Evolutionary conservation across 495 filamentous ascomycete species (phyloP).

Genomic region (Neurospora sp.): DNA sequence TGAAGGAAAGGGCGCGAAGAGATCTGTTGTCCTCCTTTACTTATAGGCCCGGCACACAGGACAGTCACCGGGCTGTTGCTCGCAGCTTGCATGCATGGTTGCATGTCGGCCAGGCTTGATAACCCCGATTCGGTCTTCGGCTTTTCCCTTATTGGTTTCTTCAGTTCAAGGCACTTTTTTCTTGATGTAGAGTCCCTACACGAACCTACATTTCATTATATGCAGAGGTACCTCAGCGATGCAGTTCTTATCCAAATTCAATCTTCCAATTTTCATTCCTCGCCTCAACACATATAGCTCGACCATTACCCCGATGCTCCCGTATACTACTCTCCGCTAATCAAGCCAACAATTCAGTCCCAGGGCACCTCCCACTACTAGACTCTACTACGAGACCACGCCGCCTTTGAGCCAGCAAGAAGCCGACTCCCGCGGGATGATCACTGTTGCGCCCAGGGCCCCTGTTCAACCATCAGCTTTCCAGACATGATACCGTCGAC

Average conservation of each 20-base stretch:
- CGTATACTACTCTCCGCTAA: slow-evolving; percentile 52
- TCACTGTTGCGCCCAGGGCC: slow-evolving; percentile 26
- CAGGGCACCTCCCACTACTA: slow-evolving; percentile 49
- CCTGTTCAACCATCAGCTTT: slow-evolving; percentile 32
- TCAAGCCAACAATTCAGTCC: slow-evolving; percentile 36
- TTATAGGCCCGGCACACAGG: not conserved
- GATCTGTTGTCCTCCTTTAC: not conserved
- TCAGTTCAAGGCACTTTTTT: not conserved
- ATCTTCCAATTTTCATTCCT: not conserved
- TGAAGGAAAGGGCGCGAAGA: not conserved
- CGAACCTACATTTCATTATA: not conserved
- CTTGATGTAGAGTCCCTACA: not conserved
- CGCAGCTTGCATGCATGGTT: not conserved
- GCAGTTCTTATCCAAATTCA: not conserved
- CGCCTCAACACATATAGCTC: not conserved
- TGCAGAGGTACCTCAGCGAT: not conserved
- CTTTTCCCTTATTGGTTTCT: not conserved
- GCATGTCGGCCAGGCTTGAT: not conserved
- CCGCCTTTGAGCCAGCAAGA: slow-evolving; percentile 38
- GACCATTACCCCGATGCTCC: not conserved
- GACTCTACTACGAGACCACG: slow-evolving; percentile 33
- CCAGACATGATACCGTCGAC: slow-evolving; percentile 29
- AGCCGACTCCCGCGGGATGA: slow-evolving; percentile 42
- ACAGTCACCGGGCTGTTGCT: not conserved
- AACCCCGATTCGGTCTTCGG: not conserved